Conservation (phyloP, 345 rosid genomes). For the Rhodomyrtus tomentosa region DNA sequence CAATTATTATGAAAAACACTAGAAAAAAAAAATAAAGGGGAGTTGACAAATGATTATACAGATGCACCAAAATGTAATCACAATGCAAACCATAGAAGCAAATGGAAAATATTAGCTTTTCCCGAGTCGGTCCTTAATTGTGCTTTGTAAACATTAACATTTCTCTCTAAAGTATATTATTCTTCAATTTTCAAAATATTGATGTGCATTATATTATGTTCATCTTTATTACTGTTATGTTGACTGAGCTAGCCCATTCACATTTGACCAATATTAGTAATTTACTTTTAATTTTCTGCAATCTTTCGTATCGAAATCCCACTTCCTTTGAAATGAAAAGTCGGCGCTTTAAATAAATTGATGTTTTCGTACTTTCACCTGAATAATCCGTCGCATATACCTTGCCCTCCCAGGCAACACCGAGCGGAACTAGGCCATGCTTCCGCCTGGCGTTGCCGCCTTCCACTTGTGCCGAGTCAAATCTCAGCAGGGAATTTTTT, state of each 20-base stretch:
- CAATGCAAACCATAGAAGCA: not conserved
- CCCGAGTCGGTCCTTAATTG: not conserved
- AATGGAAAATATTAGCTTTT: not conserved
- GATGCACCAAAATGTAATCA: not conserved
- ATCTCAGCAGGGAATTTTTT: no score
- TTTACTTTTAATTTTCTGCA: not conserved
- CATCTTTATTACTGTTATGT: not conserved
- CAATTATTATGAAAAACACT: not conserved
- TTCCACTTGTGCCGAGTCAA: not conserved
- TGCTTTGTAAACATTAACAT: not conserved
- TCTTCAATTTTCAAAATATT: not conserved
- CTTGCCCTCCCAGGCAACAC: not conserved
- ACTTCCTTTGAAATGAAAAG: not conserved
- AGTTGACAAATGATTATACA: not conserved
- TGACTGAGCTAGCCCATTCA: not conserved
- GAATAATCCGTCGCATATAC: not conserved
- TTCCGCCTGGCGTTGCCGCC: not conserved
- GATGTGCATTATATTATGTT: not conserved
- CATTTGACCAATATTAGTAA: not conserved
- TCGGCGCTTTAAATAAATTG: not conserved
- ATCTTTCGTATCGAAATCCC: not conserved
- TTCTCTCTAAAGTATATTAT: not conserved
- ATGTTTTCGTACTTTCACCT: not conserved
- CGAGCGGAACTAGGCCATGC: not conserved
- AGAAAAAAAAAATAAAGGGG: not conserved